Conservation (phyloP, 306 rosid species). For the Fragaria ananassa region DNA sequence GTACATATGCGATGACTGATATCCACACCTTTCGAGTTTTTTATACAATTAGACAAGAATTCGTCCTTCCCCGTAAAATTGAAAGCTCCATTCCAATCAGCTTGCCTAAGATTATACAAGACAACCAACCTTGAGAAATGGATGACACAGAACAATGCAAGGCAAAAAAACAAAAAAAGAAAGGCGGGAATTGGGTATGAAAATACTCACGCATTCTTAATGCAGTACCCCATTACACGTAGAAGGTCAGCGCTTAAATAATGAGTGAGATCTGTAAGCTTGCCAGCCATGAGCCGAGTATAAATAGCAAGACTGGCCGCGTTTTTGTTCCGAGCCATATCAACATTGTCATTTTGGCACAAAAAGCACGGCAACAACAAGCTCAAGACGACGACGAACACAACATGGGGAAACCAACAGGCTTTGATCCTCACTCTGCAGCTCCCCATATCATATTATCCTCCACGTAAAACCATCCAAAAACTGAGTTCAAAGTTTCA, state of each 20-base stretch:
- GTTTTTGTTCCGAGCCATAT: conserved; percentile 13
- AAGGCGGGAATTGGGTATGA: not conserved
- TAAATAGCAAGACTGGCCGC: conserved; percentile 30
- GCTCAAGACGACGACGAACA: conserved; percentile 27
- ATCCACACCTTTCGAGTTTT: conserved; percentile 57
- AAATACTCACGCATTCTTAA: conserved; percentile 59
- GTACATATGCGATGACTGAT: conserved; percentile 54
- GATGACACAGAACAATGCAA: not conserved
- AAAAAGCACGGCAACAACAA: conserved; percentile 26
- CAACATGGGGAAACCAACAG: conserved; percentile 25
- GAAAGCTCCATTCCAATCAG: conserved; percentile 75
- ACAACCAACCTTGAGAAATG: conserved; percentile 6
- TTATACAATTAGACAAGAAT: conserved; percentile 56
- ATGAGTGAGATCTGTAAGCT: conserved; percentile 41
- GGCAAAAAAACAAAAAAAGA: not conserved
- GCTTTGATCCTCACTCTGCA: conserved; percentile 35
- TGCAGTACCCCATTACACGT: conserved; percentile 49
- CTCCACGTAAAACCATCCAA: conserved; percentile 25
- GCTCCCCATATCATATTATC: conserved; percentile 27
- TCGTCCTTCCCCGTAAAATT: conserved; percentile 48
- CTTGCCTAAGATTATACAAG: conserved; percentile 36
- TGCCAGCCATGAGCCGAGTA: conserved; percentile 38
- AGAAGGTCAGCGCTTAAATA: conserved; percentile 42
- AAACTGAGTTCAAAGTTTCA: not conserved
- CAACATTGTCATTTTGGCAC: conserved; percentile 38